Evolutionary conservation across 257 asterid genomes (phyloP).

Genomic region (Salvia miltiorrhiza): DNA sequence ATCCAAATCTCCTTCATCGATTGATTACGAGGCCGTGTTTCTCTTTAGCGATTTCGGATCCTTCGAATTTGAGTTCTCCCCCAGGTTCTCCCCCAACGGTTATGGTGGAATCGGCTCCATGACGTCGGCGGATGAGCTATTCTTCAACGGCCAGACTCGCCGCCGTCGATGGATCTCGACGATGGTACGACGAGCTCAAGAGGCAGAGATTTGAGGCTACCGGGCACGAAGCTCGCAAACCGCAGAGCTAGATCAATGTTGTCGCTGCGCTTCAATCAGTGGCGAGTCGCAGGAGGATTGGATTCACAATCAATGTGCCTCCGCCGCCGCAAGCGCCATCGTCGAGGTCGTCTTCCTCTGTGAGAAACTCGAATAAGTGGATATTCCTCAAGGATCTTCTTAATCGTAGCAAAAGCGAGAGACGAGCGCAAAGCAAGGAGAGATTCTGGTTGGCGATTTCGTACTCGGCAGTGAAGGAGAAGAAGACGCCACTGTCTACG

Average conservation of each 20-base stretch:
- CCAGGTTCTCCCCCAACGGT: conserved; percentile 38
- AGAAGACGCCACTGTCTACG: conserved; percentile 27
- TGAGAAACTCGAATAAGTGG: conserved; percentile 63
- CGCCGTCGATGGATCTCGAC: conserved; percentile 23
- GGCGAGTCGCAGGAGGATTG: not conserved
- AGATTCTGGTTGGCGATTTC: conserved; percentile 52
- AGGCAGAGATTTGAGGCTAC: conserved; percentile 42
- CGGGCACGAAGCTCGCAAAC: conserved; percentile 23
- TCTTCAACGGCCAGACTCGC: conserved; percentile 47
- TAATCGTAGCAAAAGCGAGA: conserved; percentile 56
- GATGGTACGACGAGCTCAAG: conserved; percentile 19
- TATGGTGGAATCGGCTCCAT: conserved; percentile 29
- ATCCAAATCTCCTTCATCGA: too few species aligned
- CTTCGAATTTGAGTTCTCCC: conserved; percentile 54
- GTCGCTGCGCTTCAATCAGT: conserved; percentile 30
- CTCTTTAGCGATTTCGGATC: conserved; percentile 43
- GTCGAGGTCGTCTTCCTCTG: conserved; percentile 52
- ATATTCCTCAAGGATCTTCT: conserved; percentile 53
- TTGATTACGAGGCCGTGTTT: too few species aligned
- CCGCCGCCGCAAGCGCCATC: conserved; percentile 19
- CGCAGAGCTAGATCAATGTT: conserved; percentile 61
- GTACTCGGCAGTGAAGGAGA: conserved; percentile 45
- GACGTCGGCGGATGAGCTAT: too few species aligned
- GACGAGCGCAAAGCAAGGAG: conserved; percentile 39
- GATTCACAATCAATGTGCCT: conserved; percentile 19